Base-by-base conservation (phyloP, 2,329 filamentous ascomycete genomes). In the Colletotrichum navitas region DNA sequence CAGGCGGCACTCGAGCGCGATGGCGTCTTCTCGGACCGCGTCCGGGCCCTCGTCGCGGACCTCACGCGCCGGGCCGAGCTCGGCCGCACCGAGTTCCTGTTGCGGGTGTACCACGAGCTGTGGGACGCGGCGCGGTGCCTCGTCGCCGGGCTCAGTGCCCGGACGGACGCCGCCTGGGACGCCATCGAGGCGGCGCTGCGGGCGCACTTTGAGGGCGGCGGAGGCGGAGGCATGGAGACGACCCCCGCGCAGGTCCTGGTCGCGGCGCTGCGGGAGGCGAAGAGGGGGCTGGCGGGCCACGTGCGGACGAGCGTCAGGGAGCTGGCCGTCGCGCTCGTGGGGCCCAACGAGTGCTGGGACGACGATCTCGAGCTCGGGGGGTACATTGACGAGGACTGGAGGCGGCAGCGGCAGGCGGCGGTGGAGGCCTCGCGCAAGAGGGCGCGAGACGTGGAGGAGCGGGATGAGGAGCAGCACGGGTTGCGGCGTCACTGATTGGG, bases 281-380 rank as follows among this genome's bases (percentile, higher is more conserved):
- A 59, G 65, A 34, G 18, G n/a, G 36, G 32, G 18, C 6, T 71
- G 2, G 26, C 68, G 3, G 65, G 14, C 21, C 52, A 71, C 16
- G 45, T 59, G 26, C 36, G 36, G 52, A 32, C 11, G 24, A 47
- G 39, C 39, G 47, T 59, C 14, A 47, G 36, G n/a, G 68, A 71
- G 68, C 34, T 71, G 59, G 68, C 65, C 0, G 45, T 51, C 24
- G 65, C 59, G 45, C 68, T 71, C 12, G 68, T 71, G 12, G 68
- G 68, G 10, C 43, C 65, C 11, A 59, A 58, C 14, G 45, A 45
- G 14, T 12, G 32, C 11, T 63, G 43, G 29, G 52, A 71, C 3
- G 51, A 39, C 0, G 54, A 59, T 36, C 41, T 39, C 41, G 68
- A 24, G 36, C 18, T n/a, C 12, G 49, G 36, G 11, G 60, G 34